phyloP scores from a whole-genome alignment of 2,329 filamentous ascomycete species.

The Fusarium equiseti region DNA sequence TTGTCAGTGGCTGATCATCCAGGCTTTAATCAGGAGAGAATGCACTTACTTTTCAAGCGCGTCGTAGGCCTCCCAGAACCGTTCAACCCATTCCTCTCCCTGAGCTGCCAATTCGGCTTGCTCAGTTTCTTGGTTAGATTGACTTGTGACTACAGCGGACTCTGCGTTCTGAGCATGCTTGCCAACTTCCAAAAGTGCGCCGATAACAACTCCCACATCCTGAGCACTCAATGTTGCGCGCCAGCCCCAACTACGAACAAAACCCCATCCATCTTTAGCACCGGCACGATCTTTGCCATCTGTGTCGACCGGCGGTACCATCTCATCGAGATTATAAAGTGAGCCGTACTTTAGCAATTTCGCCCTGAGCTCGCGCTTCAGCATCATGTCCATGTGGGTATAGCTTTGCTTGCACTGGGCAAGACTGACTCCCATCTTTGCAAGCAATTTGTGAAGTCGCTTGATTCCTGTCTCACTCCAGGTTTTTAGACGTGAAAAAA shows the following conservation, averaged over 20 bases:
- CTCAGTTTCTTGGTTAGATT: conserved; percentile 57
- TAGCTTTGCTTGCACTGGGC: conserved; percentile 96
- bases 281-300: conserved; percentile 76
- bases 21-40: no score
- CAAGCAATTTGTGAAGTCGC: conserved; percentile 90
- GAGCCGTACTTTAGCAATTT: conserved; percentile 92
- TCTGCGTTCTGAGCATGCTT: conserved; percentile 61
- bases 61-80: conserved; percentile 80
- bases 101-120: conserved; percentile 64
- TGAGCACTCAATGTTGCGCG: conserved; percentile 92
- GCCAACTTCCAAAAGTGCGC: conserved; percentile 92
- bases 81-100: conserved; percentile 72
- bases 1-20: conserved; percentile 5
- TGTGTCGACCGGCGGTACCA: conserved; percentile 83
- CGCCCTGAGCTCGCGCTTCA: conserved; percentile 87
- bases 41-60: conserved; percentile 74
- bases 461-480: conserved; percentile 93
- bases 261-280: conserved; percentile 93
- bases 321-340: conserved; percentile 91
- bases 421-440: conserved; percentile 97
- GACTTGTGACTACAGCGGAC: conserved; percentile 47
- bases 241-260: conserved; percentile 98
- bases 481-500: conserved; percentile 90
- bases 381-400: conserved; percentile 97
- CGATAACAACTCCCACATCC: conserved; percentile 92